A percentile compares a stretch with the other conserved stretches of the same genome.
These are phyloP conservation scores for Albizia julibrissin DNA, from an alignment of 306 rosid species.

Conservation along the genomic window DNA sequence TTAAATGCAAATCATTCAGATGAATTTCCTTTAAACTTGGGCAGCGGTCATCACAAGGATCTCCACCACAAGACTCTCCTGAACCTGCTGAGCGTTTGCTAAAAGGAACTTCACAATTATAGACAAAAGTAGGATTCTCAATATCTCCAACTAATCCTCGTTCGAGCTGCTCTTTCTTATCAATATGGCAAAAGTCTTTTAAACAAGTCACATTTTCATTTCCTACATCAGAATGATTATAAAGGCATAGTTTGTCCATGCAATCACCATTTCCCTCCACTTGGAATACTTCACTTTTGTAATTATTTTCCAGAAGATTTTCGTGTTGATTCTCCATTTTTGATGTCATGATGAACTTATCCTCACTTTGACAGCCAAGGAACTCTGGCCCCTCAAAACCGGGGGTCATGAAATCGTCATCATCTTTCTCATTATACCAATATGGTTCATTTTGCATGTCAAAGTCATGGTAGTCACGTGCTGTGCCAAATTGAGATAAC, in stretches of 20 bases:
- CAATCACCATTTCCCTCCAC: slow-evolving; percentile 40
- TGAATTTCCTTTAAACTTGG: slow-evolving; percentile 53
- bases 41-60: slow-evolving; percentile 41
- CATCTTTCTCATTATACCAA: slow-evolving; percentile 86
- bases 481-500: slow-evolving; percentile 89
- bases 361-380: slow-evolving; percentile 75
- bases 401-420: slow-evolving; percentile 78
- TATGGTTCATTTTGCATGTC: slow-evolving; percentile 83
- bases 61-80: slow-evolving; percentile 48
- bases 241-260: slow-evolving; percentile 59
- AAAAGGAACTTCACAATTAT: slow-evolving; percentile 46
- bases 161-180: slow-evolving; percentile 35
- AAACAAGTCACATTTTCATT: slow-evolving; percentile 38
- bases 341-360: slow-evolving; percentile 80
- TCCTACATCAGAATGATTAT: slow-evolving; percentile 36
- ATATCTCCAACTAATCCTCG: slow-evolving; percentile 39
- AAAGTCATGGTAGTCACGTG: slow-evolving; percentile 83
- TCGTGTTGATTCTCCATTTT: slow-evolving; percentile 49
- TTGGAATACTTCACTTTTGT: slow-evolving; percentile 32
- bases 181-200: slow-evolving; percentile 32
- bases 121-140: slow-evolving; percentile 12
- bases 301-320: slow-evolving; percentile 34
- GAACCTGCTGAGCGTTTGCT: slow-evolving; percentile 43
- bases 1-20: slow-evolving; percentile 41
- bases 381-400: slow-evolving; percentile 69